A percentile compares a stretch with the other conserved stretches of the same genome.
phyloP scores from a whole-genome alignment of 202 grass and related monocot species.

The Cymbopogon flexuosus region DNA sequence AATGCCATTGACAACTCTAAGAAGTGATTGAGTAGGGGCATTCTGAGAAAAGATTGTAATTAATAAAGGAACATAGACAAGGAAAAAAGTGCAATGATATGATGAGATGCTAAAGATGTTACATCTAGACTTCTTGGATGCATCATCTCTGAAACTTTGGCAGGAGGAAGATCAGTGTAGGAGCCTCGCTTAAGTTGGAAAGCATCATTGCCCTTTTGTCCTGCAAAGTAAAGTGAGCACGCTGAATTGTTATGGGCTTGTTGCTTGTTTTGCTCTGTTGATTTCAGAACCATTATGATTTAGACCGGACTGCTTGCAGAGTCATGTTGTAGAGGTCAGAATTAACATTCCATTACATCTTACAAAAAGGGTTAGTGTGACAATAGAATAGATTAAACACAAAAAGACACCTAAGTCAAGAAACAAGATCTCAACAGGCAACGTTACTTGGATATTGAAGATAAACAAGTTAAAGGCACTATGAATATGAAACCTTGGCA shows the following conservation, averaged over 20 bases:
- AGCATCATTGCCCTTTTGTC: conserved; percentile 64
- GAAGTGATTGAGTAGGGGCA: conserved; percentile 81
- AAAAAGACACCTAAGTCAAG: not conserved
- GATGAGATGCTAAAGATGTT: conserved; percentile 42
- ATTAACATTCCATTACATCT: conserved; percentile 20
- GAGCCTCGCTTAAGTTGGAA: conserved; percentile 66
- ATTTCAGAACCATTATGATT: not conserved
- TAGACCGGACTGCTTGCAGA: not conserved
- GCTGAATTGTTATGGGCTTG: not conserved
- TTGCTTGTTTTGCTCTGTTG: not conserved
- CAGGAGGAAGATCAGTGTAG: conserved; percentile 66
- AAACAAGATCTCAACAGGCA: not conserved
- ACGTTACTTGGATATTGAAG: not conserved
- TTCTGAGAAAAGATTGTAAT: conserved; percentile 52
- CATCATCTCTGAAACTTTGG: conserved; percentile 88
- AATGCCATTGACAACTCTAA: conserved; percentile 83
- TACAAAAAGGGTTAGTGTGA: conserved; percentile 34
- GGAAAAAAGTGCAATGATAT: conserved; percentile 10
- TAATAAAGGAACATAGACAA: not conserved
- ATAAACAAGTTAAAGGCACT: not conserved
- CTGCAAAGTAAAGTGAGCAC: conserved; percentile 46
- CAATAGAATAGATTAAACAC: conserved; percentile 22
- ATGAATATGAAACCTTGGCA: conserved; percentile 5
- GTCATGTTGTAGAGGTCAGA: not conserved
- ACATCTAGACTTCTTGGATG: conserved; percentile 87